These are phyloP conservation scores for Cylindrotheca fusiformis DNA, from an alignment of 108 stramenopile species.

Conservation along the genomic window DNA sequence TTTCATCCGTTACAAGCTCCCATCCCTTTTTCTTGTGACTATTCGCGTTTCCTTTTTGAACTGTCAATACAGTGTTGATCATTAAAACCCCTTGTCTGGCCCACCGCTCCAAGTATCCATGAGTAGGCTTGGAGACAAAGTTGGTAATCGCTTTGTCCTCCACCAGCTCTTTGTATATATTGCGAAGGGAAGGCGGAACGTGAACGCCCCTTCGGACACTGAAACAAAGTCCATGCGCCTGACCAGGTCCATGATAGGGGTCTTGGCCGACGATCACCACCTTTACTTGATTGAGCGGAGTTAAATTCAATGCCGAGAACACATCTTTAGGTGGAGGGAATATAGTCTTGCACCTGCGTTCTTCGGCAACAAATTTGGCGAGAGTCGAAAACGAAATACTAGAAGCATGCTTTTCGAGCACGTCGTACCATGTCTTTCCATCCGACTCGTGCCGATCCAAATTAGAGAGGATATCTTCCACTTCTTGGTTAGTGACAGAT, in stretches of 20 bases:
- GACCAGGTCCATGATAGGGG: conserved; percentile 82
- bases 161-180: conserved; percentile 89
- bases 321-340: conserved; percentile 66
- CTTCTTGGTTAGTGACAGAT: background rate
- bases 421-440: conserved; percentile 27
- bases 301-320: conserved; percentile 90
- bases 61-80: conserved; percentile 95
- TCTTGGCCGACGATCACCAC: conserved; percentile 87
- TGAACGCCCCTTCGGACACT: conserved; percentile 77
- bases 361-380: conserved; percentile 44
- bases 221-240: conserved; percentile 80
- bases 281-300: conserved; percentile 81
- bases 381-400: conserved; percentile 36
- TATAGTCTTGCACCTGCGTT: conserved; percentile 25
- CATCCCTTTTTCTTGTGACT: conserved; percentile 94
- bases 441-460: conserved; percentile 1
- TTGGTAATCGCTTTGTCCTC: conserved; percentile 37
- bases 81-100: conserved; percentile 94
- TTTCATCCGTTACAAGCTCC: conserved; percentile 94
- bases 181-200: conserved; percentile 90
- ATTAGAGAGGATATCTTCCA: conserved; percentile 6
- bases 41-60: conserved; percentile 79
- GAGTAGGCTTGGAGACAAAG: conserved; percentile 35
- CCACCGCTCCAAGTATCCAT: conserved; percentile 82
- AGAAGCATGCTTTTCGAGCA: conserved; percentile 33